Evolutionary conservation across 202 grass and related monocot genomes (phyloP).

Genomic region (Panicum hallii): DNA sequence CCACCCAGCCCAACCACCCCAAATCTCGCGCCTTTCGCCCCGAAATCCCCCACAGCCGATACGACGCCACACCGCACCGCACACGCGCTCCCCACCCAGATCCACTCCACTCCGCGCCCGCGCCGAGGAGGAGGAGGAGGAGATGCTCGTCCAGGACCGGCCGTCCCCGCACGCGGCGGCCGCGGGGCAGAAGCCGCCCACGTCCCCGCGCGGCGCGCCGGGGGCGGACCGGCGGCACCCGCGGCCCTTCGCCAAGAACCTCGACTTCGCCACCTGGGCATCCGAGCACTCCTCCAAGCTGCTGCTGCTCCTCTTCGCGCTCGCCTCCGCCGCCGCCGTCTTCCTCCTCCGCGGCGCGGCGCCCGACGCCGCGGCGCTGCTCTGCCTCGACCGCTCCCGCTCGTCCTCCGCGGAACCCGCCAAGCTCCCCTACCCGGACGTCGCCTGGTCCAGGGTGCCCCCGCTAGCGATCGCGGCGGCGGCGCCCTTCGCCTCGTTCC

Average conservation of each 20-base stretch:
- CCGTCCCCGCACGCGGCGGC: constrained; percentile 42
- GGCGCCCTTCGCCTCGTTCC: constrained; percentile 70
- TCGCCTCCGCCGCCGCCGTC: constrained; percentile 68
- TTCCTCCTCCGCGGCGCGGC: constrained; percentile 83
- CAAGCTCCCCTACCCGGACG: constrained; percentile 67
- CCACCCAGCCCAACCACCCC: constrained; percentile 42
- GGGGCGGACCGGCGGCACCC: constrained; percentile 50
- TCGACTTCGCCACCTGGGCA: constrained; percentile 87
- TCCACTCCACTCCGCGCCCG: constrained; percentile 23
- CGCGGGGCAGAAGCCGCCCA: constrained; percentile 22
- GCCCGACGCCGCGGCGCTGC: constrained; percentile 65
- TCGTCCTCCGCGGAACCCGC: constrained; percentile 35
- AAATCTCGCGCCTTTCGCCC: constrained; percentile 50
- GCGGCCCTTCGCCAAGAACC: constrained; percentile 79
- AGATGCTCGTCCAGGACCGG: constrained; percentile 67
- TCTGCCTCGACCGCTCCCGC: constrained; percentile 77
- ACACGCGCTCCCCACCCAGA: constrained; percentile 44
- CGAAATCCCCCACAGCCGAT: constrained; percentile 28
- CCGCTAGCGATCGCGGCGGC: constrained; percentile 53
- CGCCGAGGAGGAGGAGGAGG: neutral
- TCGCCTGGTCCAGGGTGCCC: constrained; percentile 70
- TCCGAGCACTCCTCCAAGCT: constrained; percentile 89
- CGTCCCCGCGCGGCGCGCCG: constrained; percentile 51
- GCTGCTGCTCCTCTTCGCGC: constrained; percentile 57
- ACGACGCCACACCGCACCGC: constrained; percentile 26